A percentile compares a stretch with the other conserved stretches of the same genome.
These are phyloP conservation scores for Clarireedia hainanense DNA, from an alignment of 2,329 filamentous ascomycete genomes.

Conservation along the genomic window DNA sequence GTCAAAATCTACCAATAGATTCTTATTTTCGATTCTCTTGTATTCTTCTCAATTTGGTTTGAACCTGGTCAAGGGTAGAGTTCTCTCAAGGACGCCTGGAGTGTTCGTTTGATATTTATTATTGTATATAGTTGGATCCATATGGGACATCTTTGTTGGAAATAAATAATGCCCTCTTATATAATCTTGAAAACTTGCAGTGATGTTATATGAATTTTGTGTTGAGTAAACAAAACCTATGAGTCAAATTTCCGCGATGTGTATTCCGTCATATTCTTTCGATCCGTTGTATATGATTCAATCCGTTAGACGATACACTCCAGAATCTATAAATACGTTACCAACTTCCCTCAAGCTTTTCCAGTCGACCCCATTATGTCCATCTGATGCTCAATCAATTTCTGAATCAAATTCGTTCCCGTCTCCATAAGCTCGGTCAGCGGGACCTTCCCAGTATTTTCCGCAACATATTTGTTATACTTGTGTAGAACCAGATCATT, in stretches of 20 bases:
- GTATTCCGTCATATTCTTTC: no score
- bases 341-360: conserved; percentile 13
- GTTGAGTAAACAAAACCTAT: no score
- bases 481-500: conserved; percentile 21
- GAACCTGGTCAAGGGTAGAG: no score
- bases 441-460: conserved; percentile 15
- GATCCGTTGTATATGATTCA: no score
- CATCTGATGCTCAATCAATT: conserved; percentile 21
- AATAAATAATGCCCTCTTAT: no score
- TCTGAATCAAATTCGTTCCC: conserved; percentile 21
- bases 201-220: background rate
- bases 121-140: background rate
- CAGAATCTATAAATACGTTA: no score
- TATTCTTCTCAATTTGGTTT: background rate
- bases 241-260: no score
- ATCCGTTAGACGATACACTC: no score
- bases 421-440: conserved; percentile 25
- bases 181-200: background rate
- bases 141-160: background rate
- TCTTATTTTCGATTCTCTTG: background rate
- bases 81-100: no score
- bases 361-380: conserved; percentile 23
- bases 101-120: background rate
- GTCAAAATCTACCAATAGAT: conserved; percentile 52
- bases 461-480: conserved; percentile 21